Evolutionary conservation across 257 asterid species (phyloP).

Genomic region (Catharanthus roseus): DNA sequence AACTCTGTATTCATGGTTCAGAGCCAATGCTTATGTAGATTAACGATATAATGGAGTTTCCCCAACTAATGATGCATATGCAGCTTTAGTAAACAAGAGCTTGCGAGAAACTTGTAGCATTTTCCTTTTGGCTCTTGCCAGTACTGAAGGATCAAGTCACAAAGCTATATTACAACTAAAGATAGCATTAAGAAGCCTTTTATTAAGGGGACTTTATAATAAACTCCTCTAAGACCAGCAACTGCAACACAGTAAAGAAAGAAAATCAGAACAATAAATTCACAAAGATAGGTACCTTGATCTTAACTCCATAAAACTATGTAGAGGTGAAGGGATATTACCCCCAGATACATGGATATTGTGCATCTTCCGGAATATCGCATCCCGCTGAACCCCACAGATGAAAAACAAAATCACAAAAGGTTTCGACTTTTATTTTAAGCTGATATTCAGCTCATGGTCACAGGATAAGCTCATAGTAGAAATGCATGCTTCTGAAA

Average conservation of each 20-base stretch:
- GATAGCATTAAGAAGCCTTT: background rate
- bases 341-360: constrained; percentile 89
- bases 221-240: constrained; percentile 2
- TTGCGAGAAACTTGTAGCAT: background rate
- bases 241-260: background rate
- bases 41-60: background rate
- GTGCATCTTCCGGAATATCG: constrained; percentile 64
- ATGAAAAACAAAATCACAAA: constrained; percentile 11
- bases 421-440: background rate
- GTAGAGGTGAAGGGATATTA: constrained; percentile 79
- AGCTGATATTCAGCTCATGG: no score
- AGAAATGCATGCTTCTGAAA: background rate
- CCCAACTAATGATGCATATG: background rate
- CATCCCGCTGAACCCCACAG: constrained; percentile 52
- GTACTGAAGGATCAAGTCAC: background rate
- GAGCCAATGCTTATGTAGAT: background rate
- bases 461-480: no score
- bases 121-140: background rate
- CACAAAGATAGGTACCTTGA: constrained; percentile 42
- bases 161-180: background rate
- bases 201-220: background rate
- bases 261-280: background rate
- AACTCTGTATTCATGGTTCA: background rate
- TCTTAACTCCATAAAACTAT: constrained; percentile 52
- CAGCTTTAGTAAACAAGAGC: background rate